These are phyloP conservation scores for Aspergillus amoenus DNA, from an alignment of 2,329 filamentous ascomycete species.

Conservation along the genomic window DNA sequence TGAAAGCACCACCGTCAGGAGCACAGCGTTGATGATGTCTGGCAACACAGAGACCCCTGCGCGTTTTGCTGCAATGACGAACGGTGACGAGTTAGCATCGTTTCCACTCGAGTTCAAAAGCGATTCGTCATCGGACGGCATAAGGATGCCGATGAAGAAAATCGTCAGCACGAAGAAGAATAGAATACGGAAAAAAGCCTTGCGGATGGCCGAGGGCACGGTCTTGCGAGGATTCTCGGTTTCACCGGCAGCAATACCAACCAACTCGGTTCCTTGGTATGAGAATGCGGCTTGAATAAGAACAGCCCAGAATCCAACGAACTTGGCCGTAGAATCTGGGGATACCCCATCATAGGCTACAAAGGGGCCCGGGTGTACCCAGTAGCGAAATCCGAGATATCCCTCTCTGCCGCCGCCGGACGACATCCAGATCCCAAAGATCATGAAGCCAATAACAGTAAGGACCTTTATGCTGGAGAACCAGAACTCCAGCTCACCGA, in stretches of 20 bases:
- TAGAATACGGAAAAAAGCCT: slow-evolving; percentile 74
- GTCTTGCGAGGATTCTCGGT: slow-evolving; percentile 69
- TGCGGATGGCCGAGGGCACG: slow-evolving; percentile 70
- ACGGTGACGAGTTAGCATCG: slow-evolving; percentile 38
- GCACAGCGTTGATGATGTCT: slow-evolving; percentile 41
- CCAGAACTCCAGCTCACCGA: slow-evolving; percentile 78
- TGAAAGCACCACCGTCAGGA: slow-evolving; percentile 46
- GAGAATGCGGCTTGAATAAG: slow-evolving; percentile 46
- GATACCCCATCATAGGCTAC: slow-evolving; percentile 48
- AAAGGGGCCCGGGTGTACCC: slow-evolving; percentile 68
- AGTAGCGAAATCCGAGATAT: slow-evolving; percentile 72
- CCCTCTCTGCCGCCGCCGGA: slow-evolving; percentile 66
- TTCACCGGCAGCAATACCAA: slow-evolving; percentile 77
- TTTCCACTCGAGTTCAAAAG: slow-evolving; percentile 48
- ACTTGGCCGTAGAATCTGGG: slow-evolving; percentile 50
- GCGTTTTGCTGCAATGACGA: slow-evolving; percentile 44
- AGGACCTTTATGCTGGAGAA: slow-evolving; percentile 75
- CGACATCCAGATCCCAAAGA: slow-evolving; percentile 74
- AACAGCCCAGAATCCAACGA: slow-evolving; percentile 60
- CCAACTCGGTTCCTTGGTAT: slow-evolving; percentile 66
- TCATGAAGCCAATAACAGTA: slow-evolving; percentile 72
- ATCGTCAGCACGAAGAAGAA: slow-evolving; percentile 50
- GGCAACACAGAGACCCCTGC: slow-evolving; percentile 41
- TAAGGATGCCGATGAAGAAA: slow-evolving; percentile 69
- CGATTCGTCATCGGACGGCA: slow-evolving; percentile 60